Evolutionary conservation across 495 filamentous ascomycete genomes (phyloP).

Genomic region (Hypoxylon fuscum): DNA sequence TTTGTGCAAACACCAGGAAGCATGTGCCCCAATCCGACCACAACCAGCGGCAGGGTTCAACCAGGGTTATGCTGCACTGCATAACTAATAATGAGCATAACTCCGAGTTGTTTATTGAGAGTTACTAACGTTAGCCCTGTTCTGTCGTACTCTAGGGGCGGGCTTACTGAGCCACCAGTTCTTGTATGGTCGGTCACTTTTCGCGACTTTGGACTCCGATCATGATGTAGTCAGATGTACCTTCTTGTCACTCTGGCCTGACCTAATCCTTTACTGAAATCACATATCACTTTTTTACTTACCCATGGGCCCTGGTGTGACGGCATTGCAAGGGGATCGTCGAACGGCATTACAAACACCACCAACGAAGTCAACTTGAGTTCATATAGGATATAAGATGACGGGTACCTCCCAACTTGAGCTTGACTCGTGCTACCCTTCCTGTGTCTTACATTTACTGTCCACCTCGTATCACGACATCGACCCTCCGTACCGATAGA

Average conservation of each 20-base stretch:
- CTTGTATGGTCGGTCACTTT: constrained; percentile 27
- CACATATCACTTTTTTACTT: not conserved
- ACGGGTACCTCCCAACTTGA: not conserved
- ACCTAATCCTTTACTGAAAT: constrained; percentile 19
- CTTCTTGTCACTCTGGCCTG: constrained; percentile 32
- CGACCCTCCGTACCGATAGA: constrained; percentile 11
- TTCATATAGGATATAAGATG: not conserved
- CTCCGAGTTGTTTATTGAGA: constrained; percentile 27
- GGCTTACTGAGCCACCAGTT: constrained; percentile 42
- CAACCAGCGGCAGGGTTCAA: constrained; percentile 25
- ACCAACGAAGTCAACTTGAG: constrained; percentile 2
- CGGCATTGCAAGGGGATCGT: constrained; percentile 13
- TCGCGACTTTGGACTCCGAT: constrained; percentile 40
- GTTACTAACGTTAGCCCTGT: constrained; percentile 37
- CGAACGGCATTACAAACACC: constrained; percentile 27
- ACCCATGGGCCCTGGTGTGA: constrained; percentile 7
- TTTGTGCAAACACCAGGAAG: constrained; percentile 33
- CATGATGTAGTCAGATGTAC: constrained; percentile 35
- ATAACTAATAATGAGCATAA: constrained; percentile 33
- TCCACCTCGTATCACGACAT: constrained; percentile 15
- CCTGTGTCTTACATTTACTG: not conserved
- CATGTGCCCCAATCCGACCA: constrained; percentile 25
- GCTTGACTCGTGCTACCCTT: constrained; percentile 21
- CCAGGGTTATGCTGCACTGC: constrained; percentile 31
- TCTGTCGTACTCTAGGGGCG: constrained; percentile 25